Evolutionary conservation across 1,284 basidiomycete species (phyloP), one percentile per base, ranked within the genome.

Genomic region (Singerocomus rubriflavus): DNA sequence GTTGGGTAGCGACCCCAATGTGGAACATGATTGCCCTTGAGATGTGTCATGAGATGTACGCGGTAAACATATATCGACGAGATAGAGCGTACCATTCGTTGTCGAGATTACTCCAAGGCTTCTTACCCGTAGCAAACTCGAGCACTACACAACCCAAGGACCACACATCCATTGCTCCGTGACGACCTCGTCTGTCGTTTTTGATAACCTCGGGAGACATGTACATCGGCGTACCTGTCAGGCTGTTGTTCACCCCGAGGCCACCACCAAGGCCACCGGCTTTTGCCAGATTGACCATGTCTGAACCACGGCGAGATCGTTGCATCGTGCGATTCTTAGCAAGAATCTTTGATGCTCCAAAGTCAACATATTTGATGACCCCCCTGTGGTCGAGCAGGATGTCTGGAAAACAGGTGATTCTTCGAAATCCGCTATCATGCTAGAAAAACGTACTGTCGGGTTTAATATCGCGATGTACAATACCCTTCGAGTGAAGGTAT

Each of bases 191-290:
- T 58, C 78, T 85, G 59, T 92, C 89, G 61, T 88, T 93, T 72
- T 98, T 94, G 76, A 99, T 99, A 44, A 98, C 88, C 67, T 99
- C 97, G 1, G 97, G 97, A 10, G 93, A 96, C 91, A 99, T 98
- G 72, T 99, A 99, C 96, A 99, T 99, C 0, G 97, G 97, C 16
- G 97, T 99, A 12, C 97, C 97, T 2, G 96, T 98, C 31, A 98
- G 74, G 64, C 90, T 91, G 71, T 89, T 91, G 46, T 68, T 67
- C 70, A 81, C 78, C 13, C 78, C 82, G 8, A 80, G 68, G 7
- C 73, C 73, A 43, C 74, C 76, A 21, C 61, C 64, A 13, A 66
- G 56, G 10, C 55, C 66, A 26, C 67, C 66, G 12, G 65, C 63
- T 31, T 67, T 62, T 4, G 64, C 58, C 12, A 66, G n/a, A 30